phyloP scores from a whole-genome alignment of 495 filamentous ascomycete species.

The Penicillium ucsense region DNA sequence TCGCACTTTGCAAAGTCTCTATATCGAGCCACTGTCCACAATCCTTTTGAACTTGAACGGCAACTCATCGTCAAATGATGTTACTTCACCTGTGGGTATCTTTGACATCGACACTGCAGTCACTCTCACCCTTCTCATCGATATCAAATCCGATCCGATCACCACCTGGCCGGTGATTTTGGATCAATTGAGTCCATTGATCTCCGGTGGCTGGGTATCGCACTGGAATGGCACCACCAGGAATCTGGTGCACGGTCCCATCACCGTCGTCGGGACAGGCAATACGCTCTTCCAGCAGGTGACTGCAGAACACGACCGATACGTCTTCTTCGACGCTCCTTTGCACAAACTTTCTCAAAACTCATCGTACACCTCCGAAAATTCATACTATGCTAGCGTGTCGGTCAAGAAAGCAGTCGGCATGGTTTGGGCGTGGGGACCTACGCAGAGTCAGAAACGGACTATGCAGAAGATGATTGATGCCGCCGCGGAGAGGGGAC shows the following conservation, averaged over 20 bases:
- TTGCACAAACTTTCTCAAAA: background rate
- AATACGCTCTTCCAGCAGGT: constrained; percentile 38
- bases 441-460: constrained; percentile 37
- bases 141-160: constrained; percentile 33
- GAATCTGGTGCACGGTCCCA: constrained; percentile 23
- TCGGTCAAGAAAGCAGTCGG: constrained; percentile 29
- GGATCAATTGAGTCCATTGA: constrained; percentile 30
- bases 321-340: constrained; percentile 5
- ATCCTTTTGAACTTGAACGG: constrained; percentile 9
- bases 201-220: constrained; percentile 29
- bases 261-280: constrained; percentile 37
- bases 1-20: constrained; percentile 42
- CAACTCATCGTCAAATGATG: background rate
- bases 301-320: constrained; percentile 1
- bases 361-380: constrained; percentile 22
- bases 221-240: constrained; percentile 23
- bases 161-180: constrained; percentile 28
- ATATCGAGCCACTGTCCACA: constrained; percentile 52
- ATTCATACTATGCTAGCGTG: constrained; percentile 40
- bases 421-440: constrained; percentile 12
- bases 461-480: constrained; percentile 48
- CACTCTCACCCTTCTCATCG: constrained; percentile 25
- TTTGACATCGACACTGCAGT: constrained; percentile 37
- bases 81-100: constrained; percentile 35
- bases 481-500: constrained; percentile 49